Base-by-base conservation (phyloP, 768 basidiomycete genomes). In the Suillus weaverae region DNA sequence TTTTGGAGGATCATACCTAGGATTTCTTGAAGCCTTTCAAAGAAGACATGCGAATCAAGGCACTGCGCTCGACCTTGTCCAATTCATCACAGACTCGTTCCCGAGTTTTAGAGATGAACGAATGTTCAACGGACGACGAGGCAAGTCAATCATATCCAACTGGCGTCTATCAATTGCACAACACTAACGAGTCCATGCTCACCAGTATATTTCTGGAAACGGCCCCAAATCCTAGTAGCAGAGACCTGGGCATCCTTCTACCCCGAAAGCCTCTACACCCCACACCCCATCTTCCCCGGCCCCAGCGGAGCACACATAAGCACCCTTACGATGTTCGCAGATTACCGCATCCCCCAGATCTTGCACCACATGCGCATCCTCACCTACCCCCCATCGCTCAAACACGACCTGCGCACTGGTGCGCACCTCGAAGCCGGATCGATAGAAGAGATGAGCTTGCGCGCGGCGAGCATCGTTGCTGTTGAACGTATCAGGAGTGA, bases 241-340 rank as follows among this genome's bases (percentile, higher is more conserved):
- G 94, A 97, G 73, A 88, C 87, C 0, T 95, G 93, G 94, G 94
- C 95, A 2, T 94, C 94, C 3, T 95, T 95, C 80, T 91, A 90
- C 74, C 92, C 92, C 1, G 71, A 78, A 4, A 74, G 80, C 3
- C 65, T 67, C 78, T 13, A 68, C 77, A 63, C 73, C 8, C 69
- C 79, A 0, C 94, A 95, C 73, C 94, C 93, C 4, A 78, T 95
- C 50, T 92, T 95, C 77, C 89, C 90, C 4, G 79, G 82, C 18
- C 61, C 70, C 8, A 73, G 73, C 11, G 89, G 88, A 5, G 79
- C 88, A 22, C 80, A 81, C 43, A 91, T 95, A 66, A 81, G 84
- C 59, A 78, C 87, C 57, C 83, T 96, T 13, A 95, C 94, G 26
- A 96, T 95, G 95, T 97, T 97, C 74, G 92, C 95, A 5, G 94